Percentiles rank a stretch among this genome's conserved stretches.
Evolutionary conservation across 1,284 basidiomycete genomes (phyloP).

Genomic region (Ceratobasidium theobromae): DNA sequence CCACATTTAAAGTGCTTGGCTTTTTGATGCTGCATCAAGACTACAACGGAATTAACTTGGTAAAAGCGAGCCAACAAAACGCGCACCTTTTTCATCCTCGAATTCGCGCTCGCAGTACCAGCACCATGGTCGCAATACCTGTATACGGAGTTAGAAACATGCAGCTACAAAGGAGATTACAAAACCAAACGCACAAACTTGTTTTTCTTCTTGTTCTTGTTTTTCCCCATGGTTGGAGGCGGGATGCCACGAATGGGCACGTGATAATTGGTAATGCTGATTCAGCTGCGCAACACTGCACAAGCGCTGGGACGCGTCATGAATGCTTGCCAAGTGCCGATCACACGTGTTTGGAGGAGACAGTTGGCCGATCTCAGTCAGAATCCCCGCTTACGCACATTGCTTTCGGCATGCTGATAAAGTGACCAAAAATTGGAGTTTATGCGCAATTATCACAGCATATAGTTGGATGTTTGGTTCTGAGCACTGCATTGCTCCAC

Average conservation of each 20-base stretch:
- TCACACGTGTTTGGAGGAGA: too few species aligned
- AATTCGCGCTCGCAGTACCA: slow-evolving; percentile 99
- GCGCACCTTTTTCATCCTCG: slow-evolving; percentile 90
- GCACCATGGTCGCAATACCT: slow-evolving; percentile 92
- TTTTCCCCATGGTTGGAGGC: slow-evolving; percentile 62
- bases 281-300: not conserved
- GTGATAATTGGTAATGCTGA: not conserved
- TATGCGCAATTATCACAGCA: too few species aligned
- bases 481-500: too few species aligned
- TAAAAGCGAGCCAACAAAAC: slow-evolving; percentile 30
- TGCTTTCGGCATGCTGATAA: too few species aligned
- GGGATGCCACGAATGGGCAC: not conserved
- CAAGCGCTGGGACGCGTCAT: too few species aligned
- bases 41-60: slow-evolving; percentile 48
- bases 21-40: slow-evolving; percentile 98
- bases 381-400: too few species aligned
- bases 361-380: too few species aligned
- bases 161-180: not conserved
- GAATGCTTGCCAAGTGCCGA: too few species aligned
- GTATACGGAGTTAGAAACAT: slow-evolving; percentile 9
- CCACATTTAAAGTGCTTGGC: slow-evolving; percentile 99
- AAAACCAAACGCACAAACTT: not conserved
- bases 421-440: too few species aligned
- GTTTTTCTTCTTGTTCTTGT: slow-evolving; percentile 73
- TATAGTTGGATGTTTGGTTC: too few species aligned